Evolutionary conservation across 2,329 filamentous ascomycete species (phyloP), one percentile per base, ranked within the genome.

Genomic region (Neoarthrinium moseri): DNA sequence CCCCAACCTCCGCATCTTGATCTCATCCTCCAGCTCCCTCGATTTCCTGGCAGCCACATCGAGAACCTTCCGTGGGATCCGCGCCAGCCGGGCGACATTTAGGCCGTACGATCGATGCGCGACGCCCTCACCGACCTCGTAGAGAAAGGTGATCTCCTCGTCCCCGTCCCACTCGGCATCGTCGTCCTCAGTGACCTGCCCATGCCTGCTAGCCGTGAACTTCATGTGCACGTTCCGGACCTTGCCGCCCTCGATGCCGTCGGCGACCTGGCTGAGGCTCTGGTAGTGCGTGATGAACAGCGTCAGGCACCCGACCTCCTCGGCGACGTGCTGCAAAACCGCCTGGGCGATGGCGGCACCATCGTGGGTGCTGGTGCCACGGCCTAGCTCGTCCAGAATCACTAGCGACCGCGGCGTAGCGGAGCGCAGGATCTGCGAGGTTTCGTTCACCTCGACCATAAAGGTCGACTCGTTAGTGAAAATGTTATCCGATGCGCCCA

Each of bases 251-350:
- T 44, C 30, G 48, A 95, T 87, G 2, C 81, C 83, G 21, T 83
- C 78, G 8, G 84, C 86, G 51, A 95, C 77, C 37, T 73, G 71
- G 8, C 84, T 82, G 1, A 99, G 79, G 53, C 85, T 86, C 69
- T 99, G 94, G 66, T 99, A 99, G 69, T 99, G 94, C 4, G 94
- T 99, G 65, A 99, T 96, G 73, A 99, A 99, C 33, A 99, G 75
- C 5, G 90, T 95, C 37, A 96, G 75, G 51, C 89, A 89, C 43
- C 78, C 76, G 1, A 85, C 78, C 13, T 91, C 80, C 20, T 83
- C 77, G 21, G 95, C 86, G 50, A 97, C 81, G 60, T 95, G 85
- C 48, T 92, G 83, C 5, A 99, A 75, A 5, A 99, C 94, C 20
- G 91, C 88, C 57, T 95, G 87, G 2, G 94, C 94, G 57, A 99